Conservation (phyloP, 345 rosid species). For the Noccaea caerulescens region DNA sequence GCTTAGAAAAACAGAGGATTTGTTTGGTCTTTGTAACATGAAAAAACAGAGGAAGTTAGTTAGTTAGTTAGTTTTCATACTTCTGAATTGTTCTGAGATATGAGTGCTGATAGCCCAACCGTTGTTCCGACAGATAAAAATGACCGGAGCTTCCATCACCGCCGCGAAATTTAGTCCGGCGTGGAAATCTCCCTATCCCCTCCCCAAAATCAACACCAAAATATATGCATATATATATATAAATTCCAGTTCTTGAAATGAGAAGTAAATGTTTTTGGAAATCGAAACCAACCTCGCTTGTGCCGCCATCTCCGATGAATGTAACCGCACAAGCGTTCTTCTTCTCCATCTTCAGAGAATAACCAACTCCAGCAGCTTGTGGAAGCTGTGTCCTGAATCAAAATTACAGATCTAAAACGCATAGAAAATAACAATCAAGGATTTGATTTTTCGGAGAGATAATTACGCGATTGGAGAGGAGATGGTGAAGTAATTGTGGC, state of each 20-base stretch:
- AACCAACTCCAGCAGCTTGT: constrained; percentile 78
- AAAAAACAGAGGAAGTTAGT: constrained; percentile 25
- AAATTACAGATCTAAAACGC: not conserved
- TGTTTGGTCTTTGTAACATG: not conserved
- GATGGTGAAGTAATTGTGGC: constrained; percentile 67
- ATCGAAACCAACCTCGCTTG: constrained; percentile 63
- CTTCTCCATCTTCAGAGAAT: constrained; percentile 75
- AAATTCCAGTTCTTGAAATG: constrained; percentile 15
- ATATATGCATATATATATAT: not conserved
- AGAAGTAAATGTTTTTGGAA: not conserved
- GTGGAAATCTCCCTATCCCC: constrained; percentile 77
- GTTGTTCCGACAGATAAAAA: constrained; percentile 81
- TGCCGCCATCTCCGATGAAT: constrained; percentile 73
- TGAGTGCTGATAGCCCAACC: constrained; percentile 93
- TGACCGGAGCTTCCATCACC: constrained; percentile 70
- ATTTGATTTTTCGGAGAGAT: not conserved
- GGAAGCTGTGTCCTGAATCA: constrained; percentile 72
- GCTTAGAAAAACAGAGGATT: constrained; percentile 8
- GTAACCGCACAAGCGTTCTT: constrained; percentile 70
- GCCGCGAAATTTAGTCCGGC: constrained; percentile 91
- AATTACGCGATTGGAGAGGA: constrained; percentile 81
- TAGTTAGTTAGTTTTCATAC: constrained; percentile 42
- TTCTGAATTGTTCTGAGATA: constrained; percentile 72
- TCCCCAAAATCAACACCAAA: not conserved
- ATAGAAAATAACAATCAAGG: not conserved